These are phyloP conservation scores for Talaromyces amestolkiae DNA, from an alignment of 2,329 filamentous ascomycete genomes.

Conservation along the genomic window DNA sequence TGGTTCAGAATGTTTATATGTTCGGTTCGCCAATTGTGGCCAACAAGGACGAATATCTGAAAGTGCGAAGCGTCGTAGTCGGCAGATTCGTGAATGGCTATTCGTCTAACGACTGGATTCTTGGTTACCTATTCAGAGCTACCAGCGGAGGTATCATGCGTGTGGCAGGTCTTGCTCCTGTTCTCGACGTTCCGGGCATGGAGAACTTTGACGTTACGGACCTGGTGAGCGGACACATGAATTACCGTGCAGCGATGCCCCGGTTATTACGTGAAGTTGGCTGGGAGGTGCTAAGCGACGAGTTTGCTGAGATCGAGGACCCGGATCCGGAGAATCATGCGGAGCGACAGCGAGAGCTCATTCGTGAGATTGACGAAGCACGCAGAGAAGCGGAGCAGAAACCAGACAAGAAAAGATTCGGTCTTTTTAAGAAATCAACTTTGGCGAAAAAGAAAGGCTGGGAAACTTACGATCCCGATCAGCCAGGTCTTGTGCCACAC, in stretches of 20 bases:
- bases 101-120: conserved; percentile 93
- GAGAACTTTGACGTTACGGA: conserved; percentile 90
- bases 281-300: conserved; percentile 87
- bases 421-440: conserved; percentile 77
- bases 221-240: conserved; percentile 88
- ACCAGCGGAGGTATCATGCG: conserved; percentile 89
- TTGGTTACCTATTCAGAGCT: conserved; percentile 91
- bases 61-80: conserved; percentile 75
- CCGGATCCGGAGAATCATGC: conserved; percentile 92
- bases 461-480: conserved; percentile 83
- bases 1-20: conserved; percentile 92
- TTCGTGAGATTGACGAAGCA: conserved; percentile 94
- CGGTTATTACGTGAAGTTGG: conserved; percentile 80
- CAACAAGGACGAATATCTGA: conserved; percentile 84
- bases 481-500: conserved; percentile 32
- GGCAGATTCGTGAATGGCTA: conserved; percentile 96
- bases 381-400: conserved; percentile 81
- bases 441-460: conserved; percentile 76
- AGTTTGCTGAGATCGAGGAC: conserved; percentile 95
- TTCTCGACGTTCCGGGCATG: conserved; percentile 73
- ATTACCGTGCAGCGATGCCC: conserved; percentile 91
- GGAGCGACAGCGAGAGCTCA: conserved; percentile 83
- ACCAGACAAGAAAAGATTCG: conserved; percentile 68
- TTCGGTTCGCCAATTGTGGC: conserved; percentile 91
- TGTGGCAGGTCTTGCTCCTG: conserved; percentile 75